These are phyloP conservation scores for Pontederia crassipes DNA, from an alignment of 176 grass and related monocot species.

Conservation along the genomic window DNA sequence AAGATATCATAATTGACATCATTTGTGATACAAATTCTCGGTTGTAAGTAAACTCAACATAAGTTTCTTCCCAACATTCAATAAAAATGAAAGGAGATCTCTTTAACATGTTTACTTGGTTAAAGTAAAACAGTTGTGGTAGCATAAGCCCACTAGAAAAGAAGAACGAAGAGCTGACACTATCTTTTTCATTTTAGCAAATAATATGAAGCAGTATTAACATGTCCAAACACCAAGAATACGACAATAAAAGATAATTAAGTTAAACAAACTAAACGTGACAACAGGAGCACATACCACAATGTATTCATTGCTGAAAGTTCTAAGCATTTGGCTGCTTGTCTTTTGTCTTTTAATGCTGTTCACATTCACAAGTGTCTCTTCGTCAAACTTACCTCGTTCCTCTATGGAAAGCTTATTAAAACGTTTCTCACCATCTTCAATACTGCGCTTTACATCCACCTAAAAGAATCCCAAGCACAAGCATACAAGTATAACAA, in stretches of 20 bases:
- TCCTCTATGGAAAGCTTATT: constrained; percentile 98
- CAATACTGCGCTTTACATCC: constrained; percentile 78
- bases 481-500: neutral
- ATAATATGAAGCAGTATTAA: too few species aligned
- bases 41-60: too few species aligned
- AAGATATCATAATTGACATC: too few species aligned
- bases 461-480: constrained; percentile 38
- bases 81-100: too few species aligned
- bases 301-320: constrained; percentile 97
- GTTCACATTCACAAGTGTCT: constrained; percentile 96
- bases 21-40: too few species aligned
- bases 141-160: too few species aligned
- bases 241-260: neutral
- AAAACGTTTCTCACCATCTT: constrained; percentile 89
- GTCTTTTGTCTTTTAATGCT: constrained; percentile 84
- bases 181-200: too few species aligned
- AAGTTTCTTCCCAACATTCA: too few species aligned
- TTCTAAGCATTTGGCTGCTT: constrained; percentile 40
- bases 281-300: constrained; percentile 45
- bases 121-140: too few species aligned
- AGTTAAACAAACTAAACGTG: neutral
- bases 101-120: too few species aligned
- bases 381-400: constrained; percentile 98
- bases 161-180: too few species aligned
- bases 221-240: neutral